A percentile compares a stretch with the other conserved stretches of the same genome.
phyloP scores from a whole-genome alignment of 805 yeast genomes.

The Candida koratica region DNA sequence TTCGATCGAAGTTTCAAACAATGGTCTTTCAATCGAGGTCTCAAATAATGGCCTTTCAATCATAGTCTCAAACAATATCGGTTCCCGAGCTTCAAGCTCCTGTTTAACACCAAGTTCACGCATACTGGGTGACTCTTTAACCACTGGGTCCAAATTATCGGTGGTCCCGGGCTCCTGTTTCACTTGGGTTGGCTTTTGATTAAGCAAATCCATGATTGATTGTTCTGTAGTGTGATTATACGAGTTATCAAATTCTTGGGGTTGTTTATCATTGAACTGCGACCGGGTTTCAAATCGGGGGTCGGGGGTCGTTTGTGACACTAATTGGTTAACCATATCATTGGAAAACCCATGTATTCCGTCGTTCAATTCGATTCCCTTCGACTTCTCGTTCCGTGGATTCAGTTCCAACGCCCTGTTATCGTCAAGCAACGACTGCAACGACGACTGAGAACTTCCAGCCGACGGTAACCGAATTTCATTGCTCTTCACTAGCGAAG shows the following conservation, averaged over 20 bases:
- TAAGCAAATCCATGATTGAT: slow-evolving; percentile 37
- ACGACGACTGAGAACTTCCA: slow-evolving; percentile 41
- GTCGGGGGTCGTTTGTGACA: slow-evolving; percentile 4
- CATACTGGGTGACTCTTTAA: slow-evolving; percentile 5
- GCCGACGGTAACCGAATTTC: slow-evolving; percentile 25
- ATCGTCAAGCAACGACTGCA: slow-evolving; percentile 29
- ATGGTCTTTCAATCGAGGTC: neutral
- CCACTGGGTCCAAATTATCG: neutral
- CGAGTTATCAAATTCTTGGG: slow-evolving; percentile 27
- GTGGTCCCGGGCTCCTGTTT: slow-evolving; percentile 1
- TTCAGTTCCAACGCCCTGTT: slow-evolving; percentile 26
- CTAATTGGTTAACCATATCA: slow-evolving; percentile 29
- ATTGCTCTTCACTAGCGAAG: slow-evolving; percentile 25
- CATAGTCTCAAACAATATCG: neutral
- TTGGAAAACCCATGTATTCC: slow-evolving; percentile 43
- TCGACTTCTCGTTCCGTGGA: slow-evolving; percentile 14
- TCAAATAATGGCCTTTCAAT: neutral
- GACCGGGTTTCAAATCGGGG: slow-evolving; percentile 10
- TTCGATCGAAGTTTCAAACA: slow-evolving; percentile 6
- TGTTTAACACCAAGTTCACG: slow-evolving; percentile 1
- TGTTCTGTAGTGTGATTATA: slow-evolving; percentile 34
- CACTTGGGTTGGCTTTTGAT: slow-evolving; percentile 2
- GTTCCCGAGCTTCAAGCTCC: neutral
- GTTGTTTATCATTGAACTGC: slow-evolving; percentile 17
- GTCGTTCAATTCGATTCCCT: slow-evolving; percentile 36